Conservation (phyloP, 2,329 filamentous ascomycete genomes). For the Stromatinia cepivora region DNA sequence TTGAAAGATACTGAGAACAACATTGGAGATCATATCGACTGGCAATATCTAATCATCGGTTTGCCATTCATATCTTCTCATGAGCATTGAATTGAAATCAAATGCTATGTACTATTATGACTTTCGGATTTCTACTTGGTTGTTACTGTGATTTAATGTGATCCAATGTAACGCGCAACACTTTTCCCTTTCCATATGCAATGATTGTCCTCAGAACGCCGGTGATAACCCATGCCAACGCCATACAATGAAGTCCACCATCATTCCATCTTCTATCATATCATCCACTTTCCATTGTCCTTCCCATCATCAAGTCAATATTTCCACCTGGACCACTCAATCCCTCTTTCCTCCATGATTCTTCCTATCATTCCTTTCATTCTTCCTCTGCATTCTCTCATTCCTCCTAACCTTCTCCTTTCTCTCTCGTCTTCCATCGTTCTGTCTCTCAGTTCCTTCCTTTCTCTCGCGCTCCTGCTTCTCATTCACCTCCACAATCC, state of each 20-base stretch:
- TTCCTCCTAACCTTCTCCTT: slow-evolving; percentile 71
- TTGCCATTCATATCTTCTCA: background rate
- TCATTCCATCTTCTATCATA: slow-evolving; percentile 6
- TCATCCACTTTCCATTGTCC: slow-evolving; percentile 8
- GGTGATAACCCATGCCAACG: slow-evolving; percentile 23
- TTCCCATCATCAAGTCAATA: background rate
- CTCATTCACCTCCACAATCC: slow-evolving; percentile 89
- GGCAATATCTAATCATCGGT: background rate
- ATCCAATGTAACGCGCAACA: slow-evolving; percentile 6
- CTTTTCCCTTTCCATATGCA: slow-evolving; percentile 19
- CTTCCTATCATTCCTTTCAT: slow-evolving; percentile 52
- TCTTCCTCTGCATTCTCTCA: slow-evolving; percentile 68
- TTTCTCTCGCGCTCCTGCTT: slow-evolving; percentile 65
- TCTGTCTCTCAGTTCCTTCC: slow-evolving; percentile 60
- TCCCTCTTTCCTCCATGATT: slow-evolving; percentile 28
- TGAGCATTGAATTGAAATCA: background rate
- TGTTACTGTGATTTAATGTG: background rate
- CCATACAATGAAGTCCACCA: slow-evolving; percentile 24
- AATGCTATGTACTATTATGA: slow-evolving; percentile 16
- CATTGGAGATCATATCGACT: background rate
- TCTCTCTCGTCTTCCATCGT: slow-evolving; percentile 63
- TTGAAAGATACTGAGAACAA: slow-evolving; percentile 8
- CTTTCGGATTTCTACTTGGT: background rate
- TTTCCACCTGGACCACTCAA: background rate
- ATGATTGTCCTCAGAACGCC: slow-evolving; percentile 19